phyloP scores from a whole-genome alignment of 1,284 basidiomycete genomes.

The Chalciporus sp. region DNA sequence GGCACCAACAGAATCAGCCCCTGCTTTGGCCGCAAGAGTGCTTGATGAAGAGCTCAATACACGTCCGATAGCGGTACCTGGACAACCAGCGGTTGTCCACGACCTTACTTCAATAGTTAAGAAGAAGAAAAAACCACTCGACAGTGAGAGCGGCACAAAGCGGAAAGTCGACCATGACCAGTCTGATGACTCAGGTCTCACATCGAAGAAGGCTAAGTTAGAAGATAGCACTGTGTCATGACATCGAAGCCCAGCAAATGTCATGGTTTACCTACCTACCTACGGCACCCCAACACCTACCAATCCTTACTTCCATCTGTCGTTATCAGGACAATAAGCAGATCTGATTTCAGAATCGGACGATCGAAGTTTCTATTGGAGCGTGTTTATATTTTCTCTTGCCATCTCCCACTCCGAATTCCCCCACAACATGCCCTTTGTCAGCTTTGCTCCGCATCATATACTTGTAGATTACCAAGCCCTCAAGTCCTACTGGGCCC shows the following conservation, averaged over 20 bases:
- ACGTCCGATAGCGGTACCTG: slow-evolving; percentile 29
- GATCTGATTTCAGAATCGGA: slow-evolving; percentile 42
- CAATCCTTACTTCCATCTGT: no score
- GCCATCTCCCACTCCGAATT: slow-evolving; percentile 74
- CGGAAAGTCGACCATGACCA: slow-evolving; percentile 70
- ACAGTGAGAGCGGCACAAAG: slow-evolving; percentile 47
- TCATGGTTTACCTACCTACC: no score
- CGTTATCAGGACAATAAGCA: no score
- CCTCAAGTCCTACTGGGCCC: slow-evolving; percentile 95
- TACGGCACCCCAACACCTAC: no score
- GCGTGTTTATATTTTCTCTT: slow-evolving; percentile 80
- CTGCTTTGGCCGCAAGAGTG: slow-evolving; percentile 65
- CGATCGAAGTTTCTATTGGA: slow-evolving; percentile 46
- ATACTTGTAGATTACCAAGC: slow-evolving; percentile 95
- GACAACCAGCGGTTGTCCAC: slow-evolving; percentile 55
- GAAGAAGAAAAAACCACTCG: slow-evolving; percentile 72
- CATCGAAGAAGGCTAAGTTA: slow-evolving; percentile 69
- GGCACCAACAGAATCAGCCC: slow-evolving; percentile 56
- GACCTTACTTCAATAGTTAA: slow-evolving; percentile 82
- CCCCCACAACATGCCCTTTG: slow-evolving; percentile 78
- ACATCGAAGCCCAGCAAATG: slow-evolving; percentile 3
- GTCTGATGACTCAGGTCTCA: slow-evolving; percentile 46
- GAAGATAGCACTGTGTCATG: slow-evolving; percentile 39
- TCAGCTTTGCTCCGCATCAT: slow-evolving; percentile 75
- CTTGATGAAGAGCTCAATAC: slow-evolving; percentile 67